Evolutionary conservation across 257 asterid genomes (phyloP).

Genomic region (Solanum paucissectum): DNA sequence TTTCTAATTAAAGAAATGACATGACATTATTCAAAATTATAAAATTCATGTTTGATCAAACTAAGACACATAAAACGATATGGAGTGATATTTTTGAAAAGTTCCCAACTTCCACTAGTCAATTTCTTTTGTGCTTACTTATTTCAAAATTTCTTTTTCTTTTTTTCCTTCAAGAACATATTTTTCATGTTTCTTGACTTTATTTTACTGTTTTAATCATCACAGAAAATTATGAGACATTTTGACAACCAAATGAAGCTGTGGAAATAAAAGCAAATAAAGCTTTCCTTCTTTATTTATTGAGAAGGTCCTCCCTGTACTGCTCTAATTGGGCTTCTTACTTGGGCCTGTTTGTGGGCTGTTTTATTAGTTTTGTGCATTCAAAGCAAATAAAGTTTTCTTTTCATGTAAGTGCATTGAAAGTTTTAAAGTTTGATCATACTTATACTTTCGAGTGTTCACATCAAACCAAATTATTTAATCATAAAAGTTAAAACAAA

Average conservation of each 20-base stretch:
- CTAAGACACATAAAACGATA: neutral
- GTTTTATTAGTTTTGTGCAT: neutral
- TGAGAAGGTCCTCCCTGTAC: too few species aligned
- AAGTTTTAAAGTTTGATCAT: neutral
- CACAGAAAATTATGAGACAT: neutral
- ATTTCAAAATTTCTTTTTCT: neutral
- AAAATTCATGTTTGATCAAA: neutral
- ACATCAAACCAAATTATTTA: neutral
- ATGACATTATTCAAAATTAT: neutral
- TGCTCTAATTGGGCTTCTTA: neutral
- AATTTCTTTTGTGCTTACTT: neutral
- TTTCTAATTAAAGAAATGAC: neutral
- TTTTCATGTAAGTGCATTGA: neutral
- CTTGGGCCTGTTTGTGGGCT: neutral
- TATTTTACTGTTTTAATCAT: neutral
- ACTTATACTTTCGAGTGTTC: neutral
- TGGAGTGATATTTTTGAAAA: neutral
- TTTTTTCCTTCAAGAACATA: too few species aligned
- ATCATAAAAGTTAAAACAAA: neutral
- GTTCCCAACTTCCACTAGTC: neutral
- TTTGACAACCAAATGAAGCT: neutral
- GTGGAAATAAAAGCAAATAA: neutral
- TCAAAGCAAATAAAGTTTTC: neutral
- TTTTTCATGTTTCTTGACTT: neutral
- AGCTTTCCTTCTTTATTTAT: neutral